Percentiles rank a stretch among this genome's conserved stretches.
Evolutionary conservation across 1,139 yeast species (phyloP).

Genomic region (Hanseniaspora gamundiae): DNA sequence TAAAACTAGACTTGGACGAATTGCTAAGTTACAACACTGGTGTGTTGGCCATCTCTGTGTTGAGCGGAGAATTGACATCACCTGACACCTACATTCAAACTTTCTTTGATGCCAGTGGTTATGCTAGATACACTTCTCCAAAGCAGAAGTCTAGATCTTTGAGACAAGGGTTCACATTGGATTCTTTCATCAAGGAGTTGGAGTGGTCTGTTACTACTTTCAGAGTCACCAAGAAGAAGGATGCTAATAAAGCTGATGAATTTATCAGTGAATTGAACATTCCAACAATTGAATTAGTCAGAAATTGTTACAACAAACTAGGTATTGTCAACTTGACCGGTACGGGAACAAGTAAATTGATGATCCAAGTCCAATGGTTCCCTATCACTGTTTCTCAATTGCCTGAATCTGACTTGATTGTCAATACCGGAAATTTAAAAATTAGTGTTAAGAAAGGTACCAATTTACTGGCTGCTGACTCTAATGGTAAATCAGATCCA

Average conservation of each 20-base stretch:
- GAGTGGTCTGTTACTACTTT: slow-evolving; percentile 59
- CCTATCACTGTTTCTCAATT: slow-evolving; percentile 53
- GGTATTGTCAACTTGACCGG: slow-evolving; percentile 41
- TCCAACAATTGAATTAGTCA: slow-evolving; percentile 57
- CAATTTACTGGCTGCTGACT: slow-evolving; percentile 71
- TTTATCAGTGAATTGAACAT: slow-evolving; percentile 50
- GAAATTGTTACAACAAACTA: slow-evolving; percentile 52
- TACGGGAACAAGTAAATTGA: slow-evolving; percentile 35
- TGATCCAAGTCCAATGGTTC: slow-evolving; percentile 62
- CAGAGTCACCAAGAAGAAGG: slow-evolving; percentile 44
- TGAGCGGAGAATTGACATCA: slow-evolving; percentile 43
- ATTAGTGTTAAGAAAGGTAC: slow-evolving; percentile 54
- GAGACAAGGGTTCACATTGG: slow-evolving; percentile 53
- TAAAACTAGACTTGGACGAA: slow-evolving; percentile 52
- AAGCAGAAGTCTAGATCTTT: slow-evolving; percentile 31
- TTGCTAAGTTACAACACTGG: slow-evolving; percentile 58
- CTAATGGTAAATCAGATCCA: slow-evolving; percentile 91
- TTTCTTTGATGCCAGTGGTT: slow-evolving; percentile 63
- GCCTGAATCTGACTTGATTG: slow-evolving; percentile 64
- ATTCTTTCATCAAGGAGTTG: slow-evolving; percentile 60
- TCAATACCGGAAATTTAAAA: slow-evolving; percentile 64
- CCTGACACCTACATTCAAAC: slow-evolving; percentile 54
- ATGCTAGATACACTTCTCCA: slow-evolving; percentile 45
- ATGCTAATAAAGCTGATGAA: slow-evolving; percentile 44
- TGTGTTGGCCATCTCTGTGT: slow-evolving; percentile 55